Base-by-base conservation (phyloP, 352 stramenopile species). In the Globisporangium canariense region DNA sequence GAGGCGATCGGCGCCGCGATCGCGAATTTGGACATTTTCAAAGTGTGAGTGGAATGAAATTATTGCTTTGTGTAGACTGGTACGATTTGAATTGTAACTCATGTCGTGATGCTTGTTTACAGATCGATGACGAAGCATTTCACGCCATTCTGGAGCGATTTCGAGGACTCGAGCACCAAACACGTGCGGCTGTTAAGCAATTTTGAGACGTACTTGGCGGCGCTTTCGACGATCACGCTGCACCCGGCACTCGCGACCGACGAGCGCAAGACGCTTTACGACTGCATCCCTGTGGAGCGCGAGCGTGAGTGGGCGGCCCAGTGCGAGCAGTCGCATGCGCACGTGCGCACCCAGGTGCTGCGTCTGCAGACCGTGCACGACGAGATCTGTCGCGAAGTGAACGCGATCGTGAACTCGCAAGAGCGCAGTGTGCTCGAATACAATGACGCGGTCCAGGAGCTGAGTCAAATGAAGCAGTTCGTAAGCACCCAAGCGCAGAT, bases 41-140 rank as follows among this genome's bases (percentile, higher is more conserved):
- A 90, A 58, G 76, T 66, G 60, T 70, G 58, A 32, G 51, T 64
- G 36, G 36, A 41, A 14, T 47, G 43, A 16, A 49, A 49, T 49
- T 16, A 49, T 22, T 10, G 6, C 43, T 8, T 20, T 49, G 16
- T 49, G 2, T 32, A 4, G 20, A 34, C 16, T 28, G 22, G 49
- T 4, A 8, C 28, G 9, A 9, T 14, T 22, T 8, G 18, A 34
- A 25, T n/a, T 63, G 34, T 41, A 56, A 36, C 25, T 28, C 25
- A 50, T 13, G 13, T 9, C 22, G 28, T 28, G 13, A 43, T 49
- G 18, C 9, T 8, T 47, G 10, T 52, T 41, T 41, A 41, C 36
- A 77, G 71, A 7, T 89, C 85, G 9, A 93, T 96, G 85, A 84
- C 75, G 56, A 88, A 90, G 56, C 87, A 91, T 28, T 96, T 96